phyloP scores from a whole-genome alignment of 2,329 filamentous ascomycete genomes.

The Lasiodiplodia sp. region DNA sequence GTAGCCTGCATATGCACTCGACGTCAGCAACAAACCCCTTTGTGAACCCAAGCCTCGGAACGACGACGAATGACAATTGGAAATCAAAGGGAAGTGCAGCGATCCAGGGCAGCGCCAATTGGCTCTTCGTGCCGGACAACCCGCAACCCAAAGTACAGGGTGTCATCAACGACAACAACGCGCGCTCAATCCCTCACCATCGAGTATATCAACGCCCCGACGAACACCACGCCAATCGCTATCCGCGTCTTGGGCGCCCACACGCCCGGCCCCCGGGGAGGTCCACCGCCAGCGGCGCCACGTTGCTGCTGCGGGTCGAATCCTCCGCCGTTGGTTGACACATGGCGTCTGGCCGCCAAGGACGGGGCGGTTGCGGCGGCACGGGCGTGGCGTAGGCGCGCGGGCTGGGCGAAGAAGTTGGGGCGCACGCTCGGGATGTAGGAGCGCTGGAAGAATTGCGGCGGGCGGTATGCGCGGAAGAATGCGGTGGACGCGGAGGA shows the following conservation, averaged over 20 bases:
- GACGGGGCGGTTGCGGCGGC: conserved; percentile 5
- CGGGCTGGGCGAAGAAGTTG: conserved; percentile 21
- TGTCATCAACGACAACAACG: background rate
- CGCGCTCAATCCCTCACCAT: conserved; percentile 55
- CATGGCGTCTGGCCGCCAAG: conserved; percentile 9
- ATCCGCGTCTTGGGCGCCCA: conserved; percentile 50
- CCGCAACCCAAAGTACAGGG: background rate
- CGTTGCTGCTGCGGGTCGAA: conserved; percentile 10
- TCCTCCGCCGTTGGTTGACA: conserved; percentile 2
- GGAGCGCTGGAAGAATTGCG: conserved; percentile 27
- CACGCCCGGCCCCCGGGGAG: conserved; percentile 1
- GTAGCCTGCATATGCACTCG: conserved; percentile 30
- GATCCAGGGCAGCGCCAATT: background rate
- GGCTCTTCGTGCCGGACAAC: background rate
- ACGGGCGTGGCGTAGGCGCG: conserved; percentile 12
- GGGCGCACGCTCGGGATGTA: conserved; percentile 20
- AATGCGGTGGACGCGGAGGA: background rate
- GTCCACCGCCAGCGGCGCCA: background rate
- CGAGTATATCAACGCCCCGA: conserved; percentile 63
- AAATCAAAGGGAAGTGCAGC: background rate
- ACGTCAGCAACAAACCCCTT: background rate
- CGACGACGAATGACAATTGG: background rate
- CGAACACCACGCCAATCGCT: conserved; percentile 58
- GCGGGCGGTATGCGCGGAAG: conserved; percentile 25
- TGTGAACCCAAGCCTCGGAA: background rate